Conservation (phyloP, 2,329 filamentous ascomycete genomes). For the Ilyonectria destructans region DNA sequence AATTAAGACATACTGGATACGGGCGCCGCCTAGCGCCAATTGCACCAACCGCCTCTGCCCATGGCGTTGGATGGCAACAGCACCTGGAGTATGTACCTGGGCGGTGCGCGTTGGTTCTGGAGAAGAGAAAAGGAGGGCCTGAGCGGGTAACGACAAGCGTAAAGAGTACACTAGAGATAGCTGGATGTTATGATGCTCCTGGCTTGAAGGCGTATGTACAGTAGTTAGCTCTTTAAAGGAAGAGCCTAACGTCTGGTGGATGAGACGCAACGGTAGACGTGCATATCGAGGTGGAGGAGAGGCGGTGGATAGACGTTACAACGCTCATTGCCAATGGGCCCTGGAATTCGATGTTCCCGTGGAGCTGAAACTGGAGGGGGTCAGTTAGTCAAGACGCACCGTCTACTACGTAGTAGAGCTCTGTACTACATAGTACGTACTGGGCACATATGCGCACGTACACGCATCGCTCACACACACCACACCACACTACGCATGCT, state of each 20-base stretch:
- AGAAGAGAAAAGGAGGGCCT: background rate
- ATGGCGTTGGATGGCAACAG: conserved; percentile 20
- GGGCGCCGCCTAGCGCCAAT: conserved; percentile 11
- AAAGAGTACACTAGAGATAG: background rate
- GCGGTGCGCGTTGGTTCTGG: conserved; percentile 13
- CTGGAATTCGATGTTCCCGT: conserved; percentile 3
- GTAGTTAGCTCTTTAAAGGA: background rate
- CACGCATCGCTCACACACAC: background rate
- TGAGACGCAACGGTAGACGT: conserved; percentile 1
- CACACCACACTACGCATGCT: conserved; percentile 5
- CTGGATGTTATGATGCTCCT: background rate
- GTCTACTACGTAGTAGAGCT: no score
- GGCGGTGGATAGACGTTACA: background rate
- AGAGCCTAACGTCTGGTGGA: background rate
- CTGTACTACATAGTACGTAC: conserved; percentile 1
- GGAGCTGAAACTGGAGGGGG: conserved; percentile 16
- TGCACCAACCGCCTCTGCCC: conserved; percentile 5
- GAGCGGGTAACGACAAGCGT: conserved; percentile 1
- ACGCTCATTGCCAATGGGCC: conserved; percentile 1
- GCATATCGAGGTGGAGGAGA: conserved; percentile 14
- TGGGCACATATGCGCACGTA: background rate
- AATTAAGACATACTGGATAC: conserved; percentile 10
- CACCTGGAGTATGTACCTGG: conserved; percentile 6
- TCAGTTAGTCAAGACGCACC: background rate
- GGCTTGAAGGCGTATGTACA: background rate